phyloP scores from a whole-genome alignment of 1,284 basidiomycete genomes.

The Moesziomyces antarcticus region DNA sequence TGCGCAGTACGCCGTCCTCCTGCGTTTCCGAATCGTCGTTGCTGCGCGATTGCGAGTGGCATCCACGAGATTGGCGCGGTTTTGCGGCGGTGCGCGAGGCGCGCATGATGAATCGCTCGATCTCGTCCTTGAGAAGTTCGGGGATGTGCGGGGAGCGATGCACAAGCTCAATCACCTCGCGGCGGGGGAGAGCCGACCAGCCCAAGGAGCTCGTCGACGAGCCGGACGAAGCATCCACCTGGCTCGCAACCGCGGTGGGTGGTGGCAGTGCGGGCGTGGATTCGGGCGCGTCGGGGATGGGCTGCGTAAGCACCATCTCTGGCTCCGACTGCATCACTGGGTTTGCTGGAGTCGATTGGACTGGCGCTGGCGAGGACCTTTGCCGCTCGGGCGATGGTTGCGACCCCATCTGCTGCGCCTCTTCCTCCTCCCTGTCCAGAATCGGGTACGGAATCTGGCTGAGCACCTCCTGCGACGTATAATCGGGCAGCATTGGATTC shows the following conservation, averaged over 20 bases:
- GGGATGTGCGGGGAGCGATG: conserved; percentile 37
- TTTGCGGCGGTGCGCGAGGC: conserved; percentile 16
- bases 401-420: neutral
- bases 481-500: conserved; percentile 17
- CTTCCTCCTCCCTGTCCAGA: conserved; percentile 1
- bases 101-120: conserved; percentile 35
- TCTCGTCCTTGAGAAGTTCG: conserved; percentile 33
- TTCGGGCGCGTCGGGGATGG: conserved; percentile 13
- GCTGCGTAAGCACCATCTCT: conserved; percentile 11
- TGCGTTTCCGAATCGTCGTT: conserved; percentile 45
- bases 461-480: conserved; percentile 22
- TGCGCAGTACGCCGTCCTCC: conserved; percentile 36
- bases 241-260: neutral
- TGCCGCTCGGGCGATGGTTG: conserved; percentile 7
- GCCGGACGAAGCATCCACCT: neutral
- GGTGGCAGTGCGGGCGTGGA: conserved; percentile 23
- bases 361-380: conserved; percentile 4
- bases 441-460: conserved; percentile 28
- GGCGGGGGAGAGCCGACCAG: conserved; percentile 28
- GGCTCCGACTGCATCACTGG: neutral
- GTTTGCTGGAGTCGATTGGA: conserved; percentile 24
- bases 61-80: neutral
- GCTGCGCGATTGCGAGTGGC: conserved; percentile 3
- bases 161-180: conserved; percentile 26
- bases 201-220: conserved; percentile 14